phyloP scores from a whole-genome alignment of 768 basidiomycete genomes.

The Kwoniella botswanensis region DNA sequence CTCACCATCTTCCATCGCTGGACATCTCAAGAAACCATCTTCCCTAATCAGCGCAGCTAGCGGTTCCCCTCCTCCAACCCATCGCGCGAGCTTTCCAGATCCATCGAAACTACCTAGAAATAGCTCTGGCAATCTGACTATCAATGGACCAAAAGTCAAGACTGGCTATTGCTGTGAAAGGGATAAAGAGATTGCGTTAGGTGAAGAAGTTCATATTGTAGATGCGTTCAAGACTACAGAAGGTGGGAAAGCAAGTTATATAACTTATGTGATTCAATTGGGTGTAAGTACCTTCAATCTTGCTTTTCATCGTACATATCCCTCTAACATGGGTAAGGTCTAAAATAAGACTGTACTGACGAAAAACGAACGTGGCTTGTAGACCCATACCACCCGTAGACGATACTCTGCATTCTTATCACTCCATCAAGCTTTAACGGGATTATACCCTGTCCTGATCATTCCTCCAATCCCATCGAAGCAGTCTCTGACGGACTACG shows the following conservation, averaged over 20 bases:
- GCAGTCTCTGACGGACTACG: constrained; percentile 93
- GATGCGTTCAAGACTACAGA: constrained; percentile 95
- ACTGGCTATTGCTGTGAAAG: constrained; percentile 54
- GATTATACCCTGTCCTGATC: constrained; percentile 92
- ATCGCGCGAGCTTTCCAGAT: constrained; percentile 53
- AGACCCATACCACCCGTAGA: constrained; percentile 82
- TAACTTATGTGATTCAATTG: constrained; percentile 87
- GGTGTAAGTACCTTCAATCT: constrained; percentile 65
- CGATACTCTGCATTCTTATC: constrained; percentile 99
- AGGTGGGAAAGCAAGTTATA: constrained; percentile 87
- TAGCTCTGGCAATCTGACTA: constrained; percentile 23
- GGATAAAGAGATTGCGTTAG: constrained; percentile 51
- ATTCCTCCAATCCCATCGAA: constrained; percentile 98
- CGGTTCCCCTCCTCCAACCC: constrained; percentile 53
- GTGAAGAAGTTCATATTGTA: constrained; percentile 64
- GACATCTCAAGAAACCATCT: constrained; percentile 29
- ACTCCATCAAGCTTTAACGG: constrained; percentile 77
- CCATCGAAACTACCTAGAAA: constrained; percentile 45
- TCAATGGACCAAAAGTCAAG: constrained; percentile 51
- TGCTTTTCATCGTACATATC: background rate
- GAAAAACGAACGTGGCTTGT: background rate
- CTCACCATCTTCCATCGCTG: constrained; percentile 24
- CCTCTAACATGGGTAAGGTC: background rate
- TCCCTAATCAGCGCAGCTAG: constrained; percentile 49
- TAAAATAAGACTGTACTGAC: background rate